phyloP scores from a whole-genome alignment of 2,329 filamentous ascomycete species.

The Helotiales sp. region DNA sequence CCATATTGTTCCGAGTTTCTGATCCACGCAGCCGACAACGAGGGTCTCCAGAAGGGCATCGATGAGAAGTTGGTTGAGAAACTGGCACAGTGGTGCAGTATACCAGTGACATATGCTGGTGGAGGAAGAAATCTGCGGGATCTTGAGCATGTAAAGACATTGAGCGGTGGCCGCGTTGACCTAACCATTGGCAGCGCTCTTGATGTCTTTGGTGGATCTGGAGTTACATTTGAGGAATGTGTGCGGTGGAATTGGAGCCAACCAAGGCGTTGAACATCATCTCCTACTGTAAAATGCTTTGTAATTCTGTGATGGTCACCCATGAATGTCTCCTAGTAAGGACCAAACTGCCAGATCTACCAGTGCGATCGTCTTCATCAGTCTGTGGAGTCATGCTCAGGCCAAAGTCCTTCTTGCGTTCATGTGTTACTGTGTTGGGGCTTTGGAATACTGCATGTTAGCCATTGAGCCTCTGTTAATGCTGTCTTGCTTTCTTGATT shows the following conservation, averaged over 20 bases:
- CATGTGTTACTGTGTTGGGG: too few relatives aligned
- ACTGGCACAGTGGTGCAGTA: slow-evolving; percentile 81
- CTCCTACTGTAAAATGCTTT: neutral
- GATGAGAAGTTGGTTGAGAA: slow-evolving; percentile 79
- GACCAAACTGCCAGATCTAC: neutral
- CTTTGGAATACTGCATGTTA: too few relatives aligned
- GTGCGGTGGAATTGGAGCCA: slow-evolving; percentile 76
- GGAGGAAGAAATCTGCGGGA: slow-evolving; percentile 84
- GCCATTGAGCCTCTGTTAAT: too few relatives aligned
- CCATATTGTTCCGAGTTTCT: slow-evolving; percentile 96
- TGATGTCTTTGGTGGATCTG: slow-evolving; percentile 89
- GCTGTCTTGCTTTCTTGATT: too few relatives aligned
- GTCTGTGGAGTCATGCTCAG: too few relatives aligned
- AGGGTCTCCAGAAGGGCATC: slow-evolving; percentile 88
- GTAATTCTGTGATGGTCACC: neutral
- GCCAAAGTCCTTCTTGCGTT: too few relatives aligned
- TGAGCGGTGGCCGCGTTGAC: slow-evolving; percentile 83
- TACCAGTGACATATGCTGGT: slow-evolving; percentile 94
- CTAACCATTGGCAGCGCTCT: slow-evolving; percentile 95
- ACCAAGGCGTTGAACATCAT: slow-evolving; percentile 7
- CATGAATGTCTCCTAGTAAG: too few relatives aligned
- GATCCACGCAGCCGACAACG: slow-evolving; percentile 95
- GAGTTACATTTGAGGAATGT: slow-evolving; percentile 86
- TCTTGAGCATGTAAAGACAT: slow-evolving; percentile 73
- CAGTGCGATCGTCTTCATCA: too few relatives aligned